phyloP scores from a whole-genome alignment of 2,329 filamentous ascomycete species.

The Cercospora beticola region DNA sequence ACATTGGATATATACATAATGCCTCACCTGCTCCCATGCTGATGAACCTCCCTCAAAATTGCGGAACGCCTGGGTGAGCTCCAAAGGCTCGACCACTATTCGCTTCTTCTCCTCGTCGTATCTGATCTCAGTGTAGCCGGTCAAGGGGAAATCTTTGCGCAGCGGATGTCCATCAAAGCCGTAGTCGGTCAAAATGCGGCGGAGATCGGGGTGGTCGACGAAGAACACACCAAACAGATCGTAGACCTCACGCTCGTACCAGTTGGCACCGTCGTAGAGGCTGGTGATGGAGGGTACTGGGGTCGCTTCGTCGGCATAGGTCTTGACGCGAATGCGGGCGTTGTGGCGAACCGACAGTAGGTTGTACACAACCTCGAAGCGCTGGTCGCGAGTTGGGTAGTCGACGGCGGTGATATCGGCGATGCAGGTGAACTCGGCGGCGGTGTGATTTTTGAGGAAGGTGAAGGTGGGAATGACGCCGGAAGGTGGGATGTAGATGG shows the following conservation, averaged over 20 bases:
- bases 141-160: conserved; percentile 96
- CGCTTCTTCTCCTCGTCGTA: conserved; percentile 99
- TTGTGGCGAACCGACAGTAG: conserved; percentile 94
- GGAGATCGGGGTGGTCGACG: conserved; percentile 86
- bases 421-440: conserved; percentile 93
- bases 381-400: conserved; percentile 90
- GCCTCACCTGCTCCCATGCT: conserved; percentile 30
- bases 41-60: conserved; percentile 80
- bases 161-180: conserved; percentile 97
- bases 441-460: conserved; percentile 97
- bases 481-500: conserved; percentile 69
- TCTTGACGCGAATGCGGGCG: conserved; percentile 95
- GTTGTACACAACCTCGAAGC: conserved; percentile 98
- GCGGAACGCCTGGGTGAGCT: conserved; percentile 96
- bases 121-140: conserved; percentile 95
- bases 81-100: conserved; percentile 94
- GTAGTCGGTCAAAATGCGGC: conserved; percentile 99
- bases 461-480: conserved; percentile 88
- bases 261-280: conserved; percentile 93
- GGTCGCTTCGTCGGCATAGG: conserved; percentile 93
- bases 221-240: conserved; percentile 98
- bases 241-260: conserved; percentile 98
- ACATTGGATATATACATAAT: not conserved
- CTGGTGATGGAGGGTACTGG: conserved; percentile 85
- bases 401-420: conserved; percentile 92